Conservation (phyloP, 2,329 filamentous ascomycete genomes). For the Paraphoma chrysanthemicola region DNA sequence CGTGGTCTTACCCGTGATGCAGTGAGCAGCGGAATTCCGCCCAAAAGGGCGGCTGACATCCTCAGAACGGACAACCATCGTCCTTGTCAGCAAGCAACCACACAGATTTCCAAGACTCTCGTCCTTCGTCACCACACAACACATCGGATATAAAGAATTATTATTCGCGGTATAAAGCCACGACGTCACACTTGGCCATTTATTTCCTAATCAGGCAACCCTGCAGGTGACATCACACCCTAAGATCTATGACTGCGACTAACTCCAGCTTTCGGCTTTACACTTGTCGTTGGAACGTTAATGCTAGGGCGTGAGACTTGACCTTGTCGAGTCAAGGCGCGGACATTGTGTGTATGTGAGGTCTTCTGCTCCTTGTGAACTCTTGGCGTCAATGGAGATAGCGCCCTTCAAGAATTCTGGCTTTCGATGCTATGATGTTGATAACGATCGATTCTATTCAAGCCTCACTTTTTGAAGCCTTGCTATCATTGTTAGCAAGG, state of each 20-base stretch:
- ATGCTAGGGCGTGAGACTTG: not conserved
- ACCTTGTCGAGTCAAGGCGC: not conserved
- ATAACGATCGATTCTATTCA: no score
- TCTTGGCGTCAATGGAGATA: no score
- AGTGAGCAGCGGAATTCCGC: not conserved
- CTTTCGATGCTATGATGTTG: no score
- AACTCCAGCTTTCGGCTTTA: not conserved
- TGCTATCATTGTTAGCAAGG: not conserved
- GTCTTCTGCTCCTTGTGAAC: no score
- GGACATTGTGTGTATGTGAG: not conserved
- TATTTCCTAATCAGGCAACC: no score
- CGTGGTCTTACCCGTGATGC: not conserved
- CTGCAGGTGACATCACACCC: no score
- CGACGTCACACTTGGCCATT: not conserved
- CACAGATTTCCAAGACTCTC: not conserved
- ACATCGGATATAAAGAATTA: not conserved
- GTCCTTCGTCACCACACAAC: not conserved
- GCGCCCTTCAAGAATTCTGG: no score
- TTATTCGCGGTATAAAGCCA: not conserved
- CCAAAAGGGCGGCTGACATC: not conserved
- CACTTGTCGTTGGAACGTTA: not conserved
- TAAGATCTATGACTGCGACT: not conserved
- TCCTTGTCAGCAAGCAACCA: not conserved
- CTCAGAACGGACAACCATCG: not conserved
- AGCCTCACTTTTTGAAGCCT: not conserved